phyloP scores from a whole-genome alignment of 768 basidiomycete species.

The Lepiota venenata region DNA sequence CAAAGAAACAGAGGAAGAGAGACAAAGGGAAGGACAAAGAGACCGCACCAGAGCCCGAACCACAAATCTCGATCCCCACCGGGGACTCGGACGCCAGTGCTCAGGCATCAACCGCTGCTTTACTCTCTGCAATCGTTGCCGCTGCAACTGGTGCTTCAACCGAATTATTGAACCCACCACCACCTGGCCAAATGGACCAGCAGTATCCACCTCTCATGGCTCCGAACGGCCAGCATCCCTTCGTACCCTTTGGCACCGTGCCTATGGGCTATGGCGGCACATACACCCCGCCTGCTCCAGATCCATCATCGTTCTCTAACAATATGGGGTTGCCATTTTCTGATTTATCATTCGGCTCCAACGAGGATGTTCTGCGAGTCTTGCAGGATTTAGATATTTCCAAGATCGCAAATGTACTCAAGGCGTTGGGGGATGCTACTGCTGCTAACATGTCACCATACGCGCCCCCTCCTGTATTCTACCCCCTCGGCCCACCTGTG shows the following conservation, averaged over 20 bases:
- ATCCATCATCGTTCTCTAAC: constrained; percentile 12
- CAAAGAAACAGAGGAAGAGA: constrained; percentile 25
- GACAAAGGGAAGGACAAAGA: constrained; percentile 33
- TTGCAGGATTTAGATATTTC: constrained; percentile 72
- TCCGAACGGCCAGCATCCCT: constrained; percentile 17
- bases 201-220: constrained; percentile 1
- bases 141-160: constrained; percentile 53
- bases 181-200: not conserved
- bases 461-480: constrained; percentile 17
- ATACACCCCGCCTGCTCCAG: constrained; percentile 15
- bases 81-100: constrained; percentile 32
- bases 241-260: constrained; percentile 25
- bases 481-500: constrained; percentile 20
- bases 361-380: constrained; percentile 71
- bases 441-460: constrained; percentile 29
- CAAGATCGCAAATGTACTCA: constrained; percentile 66
- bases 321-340: constrained; percentile 23
- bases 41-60: constrained; percentile 7
- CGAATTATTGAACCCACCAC: not conserved
- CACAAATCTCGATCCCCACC: constrained; percentile 18
- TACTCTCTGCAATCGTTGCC: constrained; percentile 63
- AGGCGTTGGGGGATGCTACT: constrained; percentile 58
- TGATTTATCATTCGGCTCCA: constrained; percentile 48
- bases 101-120: constrained; percentile 50
- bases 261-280: not conserved